phyloP scores from a whole-genome alignment of 805 yeast species.

The Martiniozyma abietophila region DNA sequence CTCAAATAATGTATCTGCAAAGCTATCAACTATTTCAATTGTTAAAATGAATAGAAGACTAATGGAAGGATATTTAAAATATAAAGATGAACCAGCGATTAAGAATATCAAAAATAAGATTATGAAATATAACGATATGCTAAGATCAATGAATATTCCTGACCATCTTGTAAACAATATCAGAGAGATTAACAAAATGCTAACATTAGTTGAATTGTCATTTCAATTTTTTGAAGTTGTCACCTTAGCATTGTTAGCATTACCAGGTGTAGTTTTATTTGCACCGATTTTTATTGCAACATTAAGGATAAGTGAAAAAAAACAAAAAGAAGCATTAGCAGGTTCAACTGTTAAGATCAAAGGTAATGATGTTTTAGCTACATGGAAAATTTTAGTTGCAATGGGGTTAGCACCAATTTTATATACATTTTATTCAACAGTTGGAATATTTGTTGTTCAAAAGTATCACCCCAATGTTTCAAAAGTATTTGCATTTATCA shows the following conservation, averaged over 20 bases:
- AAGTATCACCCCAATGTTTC: conserved; percentile 18
- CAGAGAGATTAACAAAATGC: conserved; percentile 17
- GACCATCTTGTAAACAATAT: conserved; percentile 51
- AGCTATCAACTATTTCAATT: conserved; percentile 70
- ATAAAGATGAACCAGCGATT: conserved; percentile 60
- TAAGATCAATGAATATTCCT: conserved; percentile 40
- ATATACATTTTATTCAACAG: conserved; percentile 67
- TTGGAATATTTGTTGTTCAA: conserved; percentile 37
- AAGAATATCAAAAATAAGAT: conserved; percentile 54
- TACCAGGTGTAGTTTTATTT: conserved; percentile 85
- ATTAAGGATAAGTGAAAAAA: conserved; percentile 59
- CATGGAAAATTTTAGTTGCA: conserved; percentile 90
- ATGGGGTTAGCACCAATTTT: conserved; percentile 84
- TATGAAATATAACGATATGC: conserved; percentile 54
- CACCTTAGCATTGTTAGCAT: conserved; percentile 50
- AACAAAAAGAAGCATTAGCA: conserved; percentile 73
- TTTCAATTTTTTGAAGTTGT: conserved; percentile 36
- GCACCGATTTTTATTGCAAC: conserved; percentile 82
- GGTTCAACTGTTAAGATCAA: conserved; percentile 82
- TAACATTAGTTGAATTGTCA: conserved; percentile 19
- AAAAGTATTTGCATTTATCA: conserved; percentile 25
- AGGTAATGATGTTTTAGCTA: conserved; percentile 91
- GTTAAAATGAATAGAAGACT: conserved; percentile 88
- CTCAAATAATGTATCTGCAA: conserved; percentile 60
- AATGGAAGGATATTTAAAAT: conserved; percentile 71